Conservation (phyloP, 495 filamentous ascomycete species). For the Glonium stellatum region DNA sequence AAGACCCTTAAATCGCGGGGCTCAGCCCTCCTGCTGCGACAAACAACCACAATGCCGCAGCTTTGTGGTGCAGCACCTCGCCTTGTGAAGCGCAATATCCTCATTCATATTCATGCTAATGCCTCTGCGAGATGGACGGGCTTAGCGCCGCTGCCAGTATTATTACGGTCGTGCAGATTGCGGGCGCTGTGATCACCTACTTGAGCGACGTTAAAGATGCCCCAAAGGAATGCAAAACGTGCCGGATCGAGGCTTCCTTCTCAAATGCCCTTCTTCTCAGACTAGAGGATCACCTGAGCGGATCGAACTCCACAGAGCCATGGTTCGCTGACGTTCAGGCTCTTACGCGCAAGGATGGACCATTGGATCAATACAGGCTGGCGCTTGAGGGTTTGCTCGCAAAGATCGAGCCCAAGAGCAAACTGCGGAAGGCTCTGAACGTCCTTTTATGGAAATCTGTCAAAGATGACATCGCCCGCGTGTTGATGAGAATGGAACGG, state of each 20-base stretch:
- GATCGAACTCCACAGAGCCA: conserved; percentile 14
- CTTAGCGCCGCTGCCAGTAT: conserved; percentile 32
- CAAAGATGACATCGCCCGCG: not conserved
- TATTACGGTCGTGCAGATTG: conserved; percentile 28
- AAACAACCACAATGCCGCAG: no score
- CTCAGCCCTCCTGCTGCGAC: no score
- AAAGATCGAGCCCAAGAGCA: conserved; percentile 15
- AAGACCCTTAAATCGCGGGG: no score
- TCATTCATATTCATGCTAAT: no score
- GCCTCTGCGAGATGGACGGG: no score
- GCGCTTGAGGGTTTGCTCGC: conserved; percentile 26
- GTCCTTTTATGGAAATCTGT: conserved; percentile 26
- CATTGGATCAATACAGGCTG: conserved; percentile 26
- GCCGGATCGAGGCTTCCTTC: conserved; percentile 24
- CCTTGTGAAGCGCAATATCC: no score
- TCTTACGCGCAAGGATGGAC: conserved; percentile 23
- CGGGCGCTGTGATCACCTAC: conserved; percentile 26
- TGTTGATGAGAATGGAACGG: conserved; percentile 8
- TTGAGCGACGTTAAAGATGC: conserved; percentile 33
- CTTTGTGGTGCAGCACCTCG: no score
- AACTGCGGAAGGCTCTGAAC: no score
- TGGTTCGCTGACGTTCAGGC: conserved; percentile 22
- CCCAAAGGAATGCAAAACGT: conserved; percentile 26
- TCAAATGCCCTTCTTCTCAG: conserved; percentile 25
- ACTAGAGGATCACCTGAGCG: conserved; percentile 24